phyloP scores from a whole-genome alignment of 441 rosid genomes.

The Kokia cookei region DNA sequence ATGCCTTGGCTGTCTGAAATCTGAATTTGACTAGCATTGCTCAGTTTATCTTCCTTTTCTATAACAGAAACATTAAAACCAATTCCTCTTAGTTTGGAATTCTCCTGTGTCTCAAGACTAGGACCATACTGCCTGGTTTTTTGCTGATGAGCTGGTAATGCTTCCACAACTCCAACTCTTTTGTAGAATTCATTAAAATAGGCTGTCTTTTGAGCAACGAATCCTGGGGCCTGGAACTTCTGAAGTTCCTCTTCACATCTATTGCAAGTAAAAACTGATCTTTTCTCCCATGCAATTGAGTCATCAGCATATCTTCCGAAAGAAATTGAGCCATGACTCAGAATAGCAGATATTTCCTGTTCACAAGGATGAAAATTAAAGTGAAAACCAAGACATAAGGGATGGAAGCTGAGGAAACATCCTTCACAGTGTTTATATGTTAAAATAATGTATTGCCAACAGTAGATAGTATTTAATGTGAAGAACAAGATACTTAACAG shows the following conservation, averaged over 20 bases:
- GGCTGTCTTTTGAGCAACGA: slow-evolving; percentile 41
- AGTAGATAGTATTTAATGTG: background rate
- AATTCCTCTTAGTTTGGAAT: background rate
- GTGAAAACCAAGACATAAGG: background rate
- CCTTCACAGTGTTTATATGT: background rate
- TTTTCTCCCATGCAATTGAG: slow-evolving; percentile 33
- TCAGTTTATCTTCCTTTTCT: slow-evolving; percentile 3
- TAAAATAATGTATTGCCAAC: background rate
- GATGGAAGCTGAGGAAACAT: background rate
- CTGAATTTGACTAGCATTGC: background rate
- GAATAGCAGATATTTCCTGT: slow-evolving; percentile 12
- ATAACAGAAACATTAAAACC: background rate
- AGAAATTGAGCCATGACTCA: slow-evolving; percentile 26
- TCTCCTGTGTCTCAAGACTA: slow-evolving; percentile 4
- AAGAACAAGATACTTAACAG: background rate
- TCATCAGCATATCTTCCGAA: slow-evolving; percentile 31
- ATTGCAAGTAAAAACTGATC: slow-evolving; percentile 31
- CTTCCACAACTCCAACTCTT: slow-evolving; percentile 28
- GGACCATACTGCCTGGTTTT: slow-evolving; percentile 2
- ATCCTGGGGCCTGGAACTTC: slow-evolving; percentile 30
- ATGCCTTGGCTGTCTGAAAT: background rate
- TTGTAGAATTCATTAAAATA: slow-evolving; percentile 37
- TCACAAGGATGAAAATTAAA: background rate
- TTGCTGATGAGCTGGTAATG: slow-evolving; percentile 18
- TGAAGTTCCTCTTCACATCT: slow-evolving; percentile 33